Percentiles rank a stretch among this genome's conserved stretches.
Evolutionary conservation across 345 rosid species (phyloP).

Genomic region (Luvunga scandens): DNA sequence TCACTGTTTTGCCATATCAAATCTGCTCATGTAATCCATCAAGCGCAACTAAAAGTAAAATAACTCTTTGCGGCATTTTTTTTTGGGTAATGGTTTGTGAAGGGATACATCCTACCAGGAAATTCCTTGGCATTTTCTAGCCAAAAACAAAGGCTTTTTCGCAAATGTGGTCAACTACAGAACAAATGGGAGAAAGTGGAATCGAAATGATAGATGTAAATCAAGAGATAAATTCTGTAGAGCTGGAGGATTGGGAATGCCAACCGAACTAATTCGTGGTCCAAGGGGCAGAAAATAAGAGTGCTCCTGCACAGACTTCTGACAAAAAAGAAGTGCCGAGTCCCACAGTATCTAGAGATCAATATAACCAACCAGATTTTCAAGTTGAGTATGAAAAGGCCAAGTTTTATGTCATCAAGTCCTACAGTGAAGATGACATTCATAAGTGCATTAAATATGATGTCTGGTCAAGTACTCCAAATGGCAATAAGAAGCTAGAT

Average conservation of each 20-base stretch:
- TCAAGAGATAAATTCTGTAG: constrained; percentile 30
- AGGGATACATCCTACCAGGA: constrained; percentile 40
- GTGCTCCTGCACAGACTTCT: constrained; percentile 37
- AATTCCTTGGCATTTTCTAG: constrained; percentile 31
- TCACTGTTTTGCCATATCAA: too few species aligned
- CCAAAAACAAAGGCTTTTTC: constrained; percentile 38
- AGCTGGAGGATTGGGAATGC: constrained; percentile 37
- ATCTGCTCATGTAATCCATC: too few species aligned
- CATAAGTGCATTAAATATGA: constrained; percentile 74
- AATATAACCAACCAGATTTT: constrained; percentile 57
- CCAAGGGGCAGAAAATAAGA: constrained; percentile 51
- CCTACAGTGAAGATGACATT: constrained; percentile 77
- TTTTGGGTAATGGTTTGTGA: too few species aligned
- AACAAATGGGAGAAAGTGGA: constrained; percentile 41
- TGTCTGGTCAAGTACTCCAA: constrained; percentile 75
- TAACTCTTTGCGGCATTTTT: too few species aligned
- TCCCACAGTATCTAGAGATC: constrained; percentile 32
- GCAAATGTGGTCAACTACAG: constrained; percentile 33
- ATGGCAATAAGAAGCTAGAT: constrained; percentile 74
- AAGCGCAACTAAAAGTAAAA: too few species aligned
- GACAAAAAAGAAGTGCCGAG: constrained; percentile 39
- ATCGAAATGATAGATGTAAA: constrained; percentile 39
- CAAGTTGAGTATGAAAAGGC: constrained; percentile 49
- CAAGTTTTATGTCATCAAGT: constrained; percentile 68
- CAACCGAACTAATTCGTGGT: constrained; percentile 61